Conservation (phyloP, 345 rosid species). For the Hirschfeldia incana region DNA sequence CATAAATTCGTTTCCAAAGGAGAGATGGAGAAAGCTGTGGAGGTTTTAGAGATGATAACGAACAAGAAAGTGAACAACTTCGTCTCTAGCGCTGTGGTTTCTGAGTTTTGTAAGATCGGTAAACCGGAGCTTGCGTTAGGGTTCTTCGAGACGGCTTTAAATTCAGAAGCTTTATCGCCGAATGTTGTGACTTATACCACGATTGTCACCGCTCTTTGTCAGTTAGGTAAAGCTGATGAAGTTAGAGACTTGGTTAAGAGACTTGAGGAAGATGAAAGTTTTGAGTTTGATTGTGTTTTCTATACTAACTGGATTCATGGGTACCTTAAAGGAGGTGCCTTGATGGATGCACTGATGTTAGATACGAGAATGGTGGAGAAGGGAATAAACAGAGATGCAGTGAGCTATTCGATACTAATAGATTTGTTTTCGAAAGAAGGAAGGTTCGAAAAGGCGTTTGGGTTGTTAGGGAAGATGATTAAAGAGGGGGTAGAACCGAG, state of each 20-base stretch:
- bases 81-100: slow-evolving; percentile 66
- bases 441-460: slow-evolving; percentile 46
- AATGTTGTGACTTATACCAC: slow-evolving; percentile 67
- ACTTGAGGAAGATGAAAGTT: slow-evolving; percentile 49
- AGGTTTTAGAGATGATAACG: slow-evolving; percentile 66
- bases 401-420: slow-evolving; percentile 62
- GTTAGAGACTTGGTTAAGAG: slow-evolving; percentile 46
- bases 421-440: slow-evolving; percentile 60
- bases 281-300: slow-evolving; percentile 64
- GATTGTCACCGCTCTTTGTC: slow-evolving; percentile 57
- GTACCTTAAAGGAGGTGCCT: slow-evolving; percentile 42
- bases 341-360: slow-evolving; percentile 54
- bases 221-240: slow-evolving; percentile 58
- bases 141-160: slow-evolving; percentile 53
- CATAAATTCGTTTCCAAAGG: slow-evolving; percentile 53
- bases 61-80: slow-evolving; percentile 53
- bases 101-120: slow-evolving; percentile 67
- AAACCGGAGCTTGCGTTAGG: slow-evolving; percentile 65
- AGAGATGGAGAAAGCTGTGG: slow-evolving; percentile 55
- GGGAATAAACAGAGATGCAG: slow-evolving; percentile 50
- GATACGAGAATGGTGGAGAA: slow-evolving; percentile 50
- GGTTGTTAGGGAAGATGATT: slow-evolving; percentile 63
- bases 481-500: slow-evolving; percentile 56
- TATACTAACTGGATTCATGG: slow-evolving; percentile 73
- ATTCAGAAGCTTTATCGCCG: slow-evolving; percentile 57